These are phyloP conservation scores for Colletotrichum costaricense DNA, from an alignment of 2,329 filamentous ascomycete species.

Conservation along the genomic window DNA sequence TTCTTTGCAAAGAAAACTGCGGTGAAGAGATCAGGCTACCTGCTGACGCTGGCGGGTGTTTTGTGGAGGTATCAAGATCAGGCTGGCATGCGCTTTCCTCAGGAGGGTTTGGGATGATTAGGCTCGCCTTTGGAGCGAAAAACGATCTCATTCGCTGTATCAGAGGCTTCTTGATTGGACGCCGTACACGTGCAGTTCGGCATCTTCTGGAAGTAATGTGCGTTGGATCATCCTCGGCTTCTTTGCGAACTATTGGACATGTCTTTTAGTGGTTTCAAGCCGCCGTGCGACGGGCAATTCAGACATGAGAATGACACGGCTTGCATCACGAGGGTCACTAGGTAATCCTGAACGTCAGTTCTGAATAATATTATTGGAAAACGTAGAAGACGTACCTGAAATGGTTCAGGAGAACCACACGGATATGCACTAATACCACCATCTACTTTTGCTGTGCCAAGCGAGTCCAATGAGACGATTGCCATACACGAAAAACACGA, in stretches of 20 bases:
- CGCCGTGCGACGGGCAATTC: background rate
- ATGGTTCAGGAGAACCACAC: too few relatives aligned
- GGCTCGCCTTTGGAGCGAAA: background rate
- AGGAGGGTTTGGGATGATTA: background rate
- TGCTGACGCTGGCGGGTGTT: background rate
- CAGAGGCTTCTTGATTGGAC: background rate
- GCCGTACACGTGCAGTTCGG: too few relatives aligned
- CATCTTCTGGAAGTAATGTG: rapidly evolving
- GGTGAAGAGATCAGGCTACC: background rate
- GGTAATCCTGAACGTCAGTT: rapidly evolving
- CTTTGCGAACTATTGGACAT: background rate
- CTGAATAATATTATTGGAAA: rapidly evolving
- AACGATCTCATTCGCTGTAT: background rate
- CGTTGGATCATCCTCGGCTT: too few relatives aligned
- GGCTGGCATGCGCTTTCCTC: background rate
- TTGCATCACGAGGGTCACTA: background rate
- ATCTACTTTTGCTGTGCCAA: too few relatives aligned
- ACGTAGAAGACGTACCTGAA: too few relatives aligned
- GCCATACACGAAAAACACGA: too few relatives aligned
- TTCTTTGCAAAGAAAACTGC: background rate
- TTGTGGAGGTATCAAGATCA: background rate
- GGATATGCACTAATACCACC: too few relatives aligned
- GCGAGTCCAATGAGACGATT: too few relatives aligned
- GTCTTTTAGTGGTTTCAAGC: background rate
- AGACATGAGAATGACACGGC: too few relatives aligned